phyloP scores from a whole-genome alignment of 2,329 filamentous ascomycete species.

The Penicillium sp. region DNA sequence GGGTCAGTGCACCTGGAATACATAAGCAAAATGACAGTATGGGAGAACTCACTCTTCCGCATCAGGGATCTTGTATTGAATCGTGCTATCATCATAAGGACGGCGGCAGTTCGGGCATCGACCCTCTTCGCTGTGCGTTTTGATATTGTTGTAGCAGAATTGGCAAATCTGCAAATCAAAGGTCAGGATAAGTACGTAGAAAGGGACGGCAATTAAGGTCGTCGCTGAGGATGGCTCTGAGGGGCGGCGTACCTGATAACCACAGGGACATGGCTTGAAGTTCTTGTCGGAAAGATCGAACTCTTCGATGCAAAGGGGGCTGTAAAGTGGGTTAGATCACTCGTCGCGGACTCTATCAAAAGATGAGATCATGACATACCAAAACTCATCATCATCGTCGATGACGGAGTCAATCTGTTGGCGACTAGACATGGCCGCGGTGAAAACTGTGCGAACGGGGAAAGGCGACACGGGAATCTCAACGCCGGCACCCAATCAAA shows the following conservation, averaged over 20 bases:
- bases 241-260: conserved; percentile 75
- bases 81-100: conserved; percentile 94
- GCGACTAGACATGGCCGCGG: conserved; percentile 44
- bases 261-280: conserved; percentile 94
- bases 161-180: conserved; percentile 75
- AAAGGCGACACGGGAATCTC: conserved; percentile 24
- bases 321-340: conserved; percentile 43
- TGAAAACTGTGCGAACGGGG: conserved; percentile 22
- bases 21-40: background rate
- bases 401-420: conserved; percentile 50
- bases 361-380: conserved; percentile 32
- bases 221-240: background rate
- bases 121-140: conserved; percentile 89
- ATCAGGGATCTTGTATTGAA: conserved; percentile 94
- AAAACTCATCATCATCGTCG: conserved; percentile 51
- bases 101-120: conserved; percentile 95
- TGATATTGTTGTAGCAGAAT: conserved; percentile 99
- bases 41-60: conserved; percentile 77
- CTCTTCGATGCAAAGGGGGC: conserved; percentile 97
- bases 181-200: conserved; percentile 6
- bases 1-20: background rate
- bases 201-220: background rate
- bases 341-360: background rate
- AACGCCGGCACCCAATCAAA: conserved; percentile 24
- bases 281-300: conserved; percentile 97